Percentiles rank a stretch among this genome's conserved stretches.
Evolutionary conservation across 2,329 filamentous ascomycete species (phyloP).

Genomic region (Colletotrichum musicola): DNA sequence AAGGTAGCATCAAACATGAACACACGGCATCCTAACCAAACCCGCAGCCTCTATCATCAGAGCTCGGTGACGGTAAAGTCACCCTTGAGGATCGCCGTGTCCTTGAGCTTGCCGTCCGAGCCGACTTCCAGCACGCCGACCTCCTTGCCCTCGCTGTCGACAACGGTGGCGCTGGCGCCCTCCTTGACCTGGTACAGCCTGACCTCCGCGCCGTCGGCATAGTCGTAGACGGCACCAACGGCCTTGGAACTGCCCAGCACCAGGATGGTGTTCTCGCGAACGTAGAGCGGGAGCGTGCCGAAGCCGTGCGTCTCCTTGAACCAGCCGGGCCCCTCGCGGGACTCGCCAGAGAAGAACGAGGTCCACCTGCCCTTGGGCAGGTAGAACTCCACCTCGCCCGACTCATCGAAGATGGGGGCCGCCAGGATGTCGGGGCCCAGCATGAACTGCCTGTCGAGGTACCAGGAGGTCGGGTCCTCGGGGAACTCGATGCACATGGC

Average conservation of each 20-base stretch:
- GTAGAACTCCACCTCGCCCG: conserved; percentile 76
- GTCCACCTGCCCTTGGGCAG: conserved; percentile 64
- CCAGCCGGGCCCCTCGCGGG: conserved; percentile 66
- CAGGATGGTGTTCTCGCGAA: conserved; percentile 66
- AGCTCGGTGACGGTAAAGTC: conserved; percentile 36
- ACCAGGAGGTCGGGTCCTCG: conserved; percentile 76
- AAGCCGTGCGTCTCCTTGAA: conserved; percentile 71
- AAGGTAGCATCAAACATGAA: conserved; percentile 26
- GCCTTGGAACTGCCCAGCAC: conserved; percentile 57
- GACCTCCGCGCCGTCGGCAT: conserved; percentile 60
- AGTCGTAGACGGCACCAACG: conserved; percentile 61
- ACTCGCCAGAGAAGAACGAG: conserved; percentile 61
- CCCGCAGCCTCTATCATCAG: not conserved
- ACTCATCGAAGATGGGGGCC: conserved; percentile 73
- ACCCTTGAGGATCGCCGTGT: conserved; percentile 56
- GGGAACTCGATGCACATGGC: conserved; percentile 79
- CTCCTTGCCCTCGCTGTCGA: conserved; percentile 57
- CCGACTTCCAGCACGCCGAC: conserved; percentile 56
- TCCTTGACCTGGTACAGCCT: conserved; percentile 57
- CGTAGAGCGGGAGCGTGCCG: conserved; percentile 68
- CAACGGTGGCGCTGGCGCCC: conserved; percentile 56
- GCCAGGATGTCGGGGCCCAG: conserved; percentile 74
- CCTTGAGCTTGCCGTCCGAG: conserved; percentile 54
- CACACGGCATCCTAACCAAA: not conserved
- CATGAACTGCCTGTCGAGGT: conserved; percentile 79